phyloP scores from a whole-genome alignment of 1,139 yeast species.

The Blastobotrys elegans region DNA sequence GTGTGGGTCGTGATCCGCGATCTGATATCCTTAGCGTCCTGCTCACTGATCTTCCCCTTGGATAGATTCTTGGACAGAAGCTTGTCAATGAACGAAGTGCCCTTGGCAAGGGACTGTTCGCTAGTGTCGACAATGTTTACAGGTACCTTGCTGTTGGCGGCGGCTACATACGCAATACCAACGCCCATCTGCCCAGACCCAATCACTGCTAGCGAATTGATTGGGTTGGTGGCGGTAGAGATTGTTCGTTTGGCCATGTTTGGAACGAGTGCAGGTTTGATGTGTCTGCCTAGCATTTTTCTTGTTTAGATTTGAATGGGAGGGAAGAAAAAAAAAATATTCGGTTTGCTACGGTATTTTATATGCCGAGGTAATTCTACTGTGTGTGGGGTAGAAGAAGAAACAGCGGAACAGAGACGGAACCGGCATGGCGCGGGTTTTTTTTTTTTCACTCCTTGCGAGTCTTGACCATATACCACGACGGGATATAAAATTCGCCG shows the following conservation, averaged over 20 bases:
- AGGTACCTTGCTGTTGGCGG: slow-evolving; percentile 37
- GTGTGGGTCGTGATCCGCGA: slow-evolving; percentile 29
- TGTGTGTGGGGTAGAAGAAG: background rate
- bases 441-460: background rate
- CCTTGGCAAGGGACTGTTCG: slow-evolving; percentile 33
- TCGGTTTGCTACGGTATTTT: background rate
- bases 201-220: slow-evolving; percentile 32
- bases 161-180: slow-evolving; percentile 42
- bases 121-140: slow-evolving; percentile 37
- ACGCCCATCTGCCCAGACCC: slow-evolving; percentile 43
- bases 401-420: background rate
- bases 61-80: slow-evolving; percentile 36
- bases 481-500: background rate
- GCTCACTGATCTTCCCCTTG: slow-evolving; percentile 35
- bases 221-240: slow-evolving; percentile 6
- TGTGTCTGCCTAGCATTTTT: background rate
- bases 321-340: background rate
- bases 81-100: slow-evolving; percentile 34
- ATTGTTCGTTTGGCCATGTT: slow-evolving; percentile 3
- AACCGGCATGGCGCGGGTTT: background rate
- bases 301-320: background rate
- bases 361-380: background rate
- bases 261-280: background rate
- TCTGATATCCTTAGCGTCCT: slow-evolving; percentile 31
- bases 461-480: slow-evolving; percentile 1